phyloP scores from a whole-genome alignment of 495 filamentous ascomycete species.

The Podospora sp. region DNA sequence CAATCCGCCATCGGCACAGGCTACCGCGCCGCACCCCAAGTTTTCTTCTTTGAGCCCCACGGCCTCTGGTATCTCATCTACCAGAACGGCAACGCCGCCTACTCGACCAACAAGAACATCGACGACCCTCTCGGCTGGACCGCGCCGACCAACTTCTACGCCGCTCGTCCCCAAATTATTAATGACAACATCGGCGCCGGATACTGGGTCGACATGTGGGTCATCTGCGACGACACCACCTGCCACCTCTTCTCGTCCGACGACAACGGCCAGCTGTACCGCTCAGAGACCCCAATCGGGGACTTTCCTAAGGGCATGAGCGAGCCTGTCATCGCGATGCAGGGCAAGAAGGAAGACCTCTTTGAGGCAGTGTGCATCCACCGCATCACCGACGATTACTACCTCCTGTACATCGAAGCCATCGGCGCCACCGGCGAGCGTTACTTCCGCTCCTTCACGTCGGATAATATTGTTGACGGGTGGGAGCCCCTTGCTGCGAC shows the following conservation, averaged over 20 bases:
- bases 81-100: conserved; percentile 36
- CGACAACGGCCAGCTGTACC: conserved; percentile 37
- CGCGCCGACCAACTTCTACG: conserved; percentile 29
- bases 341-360: conserved; percentile 23
- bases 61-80: conserved; percentile 35
- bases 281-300: conserved; percentile 23
- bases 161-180: conserved; percentile 26
- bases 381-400: conserved; percentile 19
- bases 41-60: conserved; percentile 33
- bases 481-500: conserved; percentile 28
- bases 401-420: conserved; percentile 30
- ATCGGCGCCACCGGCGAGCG: conserved; percentile 25
- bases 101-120: conserved; percentile 35
- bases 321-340: conserved; percentile 28
- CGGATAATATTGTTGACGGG: conserved; percentile 17
- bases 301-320: conserved; percentile 30
- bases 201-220: conserved; percentile 40
- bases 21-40: conserved; percentile 33
- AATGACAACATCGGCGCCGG: conserved; percentile 23
- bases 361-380: conserved; percentile 33
- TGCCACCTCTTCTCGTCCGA: conserved; percentile 34
- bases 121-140: conserved; percentile 32
- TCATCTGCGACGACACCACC: conserved; percentile 28
- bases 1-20: conserved; percentile 28
- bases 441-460: conserved; percentile 33